Base-by-base conservation (phyloP, 2,329 filamentous ascomycete genomes). In the Dothiorella sarmentorum region DNA sequence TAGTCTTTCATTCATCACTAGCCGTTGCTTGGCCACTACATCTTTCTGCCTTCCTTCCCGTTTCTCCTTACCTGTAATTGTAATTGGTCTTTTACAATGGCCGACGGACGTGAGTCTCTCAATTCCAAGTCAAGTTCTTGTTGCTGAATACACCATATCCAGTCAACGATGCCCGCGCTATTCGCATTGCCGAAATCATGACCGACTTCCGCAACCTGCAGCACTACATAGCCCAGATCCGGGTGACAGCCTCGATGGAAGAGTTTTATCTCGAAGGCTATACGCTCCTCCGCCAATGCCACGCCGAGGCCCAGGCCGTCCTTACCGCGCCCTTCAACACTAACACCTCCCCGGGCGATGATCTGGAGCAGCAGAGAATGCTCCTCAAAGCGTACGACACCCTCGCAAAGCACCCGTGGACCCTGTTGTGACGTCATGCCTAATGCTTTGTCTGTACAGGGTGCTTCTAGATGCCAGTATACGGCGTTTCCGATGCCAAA, bases 161-260 rank as follows among this genome's bases (percentile, higher is more conserved):
- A 87, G 84, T 85, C 65, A 87, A 87, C 67, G 79, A 85, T 68
- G 82, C 82, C 60, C 82, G 84, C 67, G 84, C 84, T 51, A 76
- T 86, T 69, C 80, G 84, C 64, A 74, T 87, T 63, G 77, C 82
- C 45, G 84, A 87, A 70, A 79, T 87, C 67, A 83, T 87, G 75
- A 80, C 80, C 62, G 84, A 87, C 72, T 87, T 84, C 68, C 82
- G 83, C 56, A 83, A 82, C 58, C 72, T 86, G 3, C 81, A 85
- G 63, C 71, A 80, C 62, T 82, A 85, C 67, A 82, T 86, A 59
- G 76, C 78, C 27, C 76, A 82, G 61, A 77, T 83, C 60, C 77
- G 79, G 60, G 75, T 78, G 26, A 75, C 76, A 18, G 76, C 79
- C 27, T 75, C 79, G 4, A 73, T 79, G 38, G 80, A 83, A 56